Conservation (phyloP, 495 filamentous ascomycete genomes). For the Chaetomium tenue region DNA sequence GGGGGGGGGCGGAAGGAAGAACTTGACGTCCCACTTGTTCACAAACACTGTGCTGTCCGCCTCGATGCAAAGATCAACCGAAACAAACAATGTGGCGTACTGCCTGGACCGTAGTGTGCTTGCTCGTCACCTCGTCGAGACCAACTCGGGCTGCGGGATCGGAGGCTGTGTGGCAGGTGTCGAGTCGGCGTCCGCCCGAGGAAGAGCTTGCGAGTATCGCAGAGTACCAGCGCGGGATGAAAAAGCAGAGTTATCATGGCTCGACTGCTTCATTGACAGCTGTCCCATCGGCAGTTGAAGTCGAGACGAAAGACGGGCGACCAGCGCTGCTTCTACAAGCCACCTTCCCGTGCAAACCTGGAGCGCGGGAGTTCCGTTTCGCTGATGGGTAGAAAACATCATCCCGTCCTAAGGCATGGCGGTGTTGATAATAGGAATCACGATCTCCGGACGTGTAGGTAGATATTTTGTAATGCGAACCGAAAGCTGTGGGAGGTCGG, state of each 20-base stretch:
- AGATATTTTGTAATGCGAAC: no score
- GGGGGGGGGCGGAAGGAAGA: neutral
- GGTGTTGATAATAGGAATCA: neutral
- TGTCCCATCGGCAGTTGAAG: neutral
- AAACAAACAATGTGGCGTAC: neutral
- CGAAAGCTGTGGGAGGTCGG: neutral
- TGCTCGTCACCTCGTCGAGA: neutral
- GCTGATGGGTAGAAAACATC: neutral
- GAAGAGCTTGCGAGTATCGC: neutral
- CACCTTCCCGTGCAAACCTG: neutral
- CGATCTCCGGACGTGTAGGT: neutral
- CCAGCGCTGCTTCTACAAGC: neutral
- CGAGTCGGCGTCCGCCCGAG: neutral
- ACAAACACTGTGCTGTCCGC: neutral
- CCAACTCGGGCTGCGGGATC: neutral
- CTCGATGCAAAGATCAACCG: neutral
- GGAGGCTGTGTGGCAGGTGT: neutral
- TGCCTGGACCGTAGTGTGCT: neutral
- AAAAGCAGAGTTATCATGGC: neutral
- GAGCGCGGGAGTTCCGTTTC: neutral
- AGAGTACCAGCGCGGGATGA: neutral
- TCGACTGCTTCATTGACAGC: constrained; percentile 12
- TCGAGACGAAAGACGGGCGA: neutral
- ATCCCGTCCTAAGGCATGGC: neutral
- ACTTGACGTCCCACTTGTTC: neutral